Evolutionary conservation across 495 filamentous ascomycete species (phyloP), one percentile per base, ranked within the genome.

Genomic region (Immersiella caudata): DNA sequence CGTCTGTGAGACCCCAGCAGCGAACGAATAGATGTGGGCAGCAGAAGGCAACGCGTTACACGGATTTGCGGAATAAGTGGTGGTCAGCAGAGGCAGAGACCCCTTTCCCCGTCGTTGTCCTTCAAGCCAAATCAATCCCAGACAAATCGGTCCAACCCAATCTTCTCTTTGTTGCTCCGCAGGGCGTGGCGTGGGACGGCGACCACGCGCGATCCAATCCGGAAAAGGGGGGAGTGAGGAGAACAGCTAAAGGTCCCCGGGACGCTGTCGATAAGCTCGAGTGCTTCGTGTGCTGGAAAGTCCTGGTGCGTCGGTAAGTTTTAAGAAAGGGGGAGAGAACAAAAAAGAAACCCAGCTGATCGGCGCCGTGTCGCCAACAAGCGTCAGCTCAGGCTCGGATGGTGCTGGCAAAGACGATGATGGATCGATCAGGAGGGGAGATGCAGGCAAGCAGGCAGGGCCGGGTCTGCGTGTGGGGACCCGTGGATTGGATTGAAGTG

Each of bases 71-170:
- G 51, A 36, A 40, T 18, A 52, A 50, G 26, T 46, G 56, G 55
- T 46, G 55, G 51, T 59, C 40, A 67, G 50, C 22, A 24, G 21
- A 21, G 36, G 22, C 35, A 21, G 59, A 26, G 18, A 24, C 56
- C 50, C 29, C n/a, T 55, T 60, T 36, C 49, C 35, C 46, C 26
- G 64, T 55, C 57, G 56, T 56, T 46, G 24, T 51, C 35, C 24
- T n/a, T 59, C 60, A 6, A 24, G 7, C 60, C 66, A 64, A 68
- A 68, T 68, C 57, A 67, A 67, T 68, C 60, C 60, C 60, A 59
- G 60, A 68, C 61, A 59, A 22, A 27, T 67, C 27, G 22, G 33
- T 36, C 35, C 59, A 24, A 62, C 14, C n/a, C 61, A 63, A 63
- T 63, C 51, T 63, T 33, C 51, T 64, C 36, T 33, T 40, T 24